phyloP scores from a whole-genome alignment of 2,329 filamentous ascomycete genomes.

The Fusarium staphyleae region DNA sequence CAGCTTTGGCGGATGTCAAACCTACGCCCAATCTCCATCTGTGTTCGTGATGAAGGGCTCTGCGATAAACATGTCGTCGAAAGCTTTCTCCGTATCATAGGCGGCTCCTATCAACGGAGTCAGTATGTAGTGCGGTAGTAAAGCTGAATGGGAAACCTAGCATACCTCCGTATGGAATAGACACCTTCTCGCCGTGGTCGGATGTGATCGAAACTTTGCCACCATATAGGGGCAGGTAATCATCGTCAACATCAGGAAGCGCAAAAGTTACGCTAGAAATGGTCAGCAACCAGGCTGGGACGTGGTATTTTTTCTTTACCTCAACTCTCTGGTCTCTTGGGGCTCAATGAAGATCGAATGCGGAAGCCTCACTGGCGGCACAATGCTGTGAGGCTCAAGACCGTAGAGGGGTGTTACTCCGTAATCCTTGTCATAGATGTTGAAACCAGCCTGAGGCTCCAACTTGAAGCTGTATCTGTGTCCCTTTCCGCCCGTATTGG shows the following conservation, averaged over 20 bases:
- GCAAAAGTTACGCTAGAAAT: constrained; percentile 41
- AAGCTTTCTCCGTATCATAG: constrained; percentile 50
- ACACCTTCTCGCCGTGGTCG: constrained; percentile 50
- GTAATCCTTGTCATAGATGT: constrained; percentile 43
- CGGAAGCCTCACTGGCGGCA: constrained; percentile 43
- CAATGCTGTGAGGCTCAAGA: constrained; percentile 40
- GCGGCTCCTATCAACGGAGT: constrained; percentile 41
- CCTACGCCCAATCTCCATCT: constrained; percentile 39
- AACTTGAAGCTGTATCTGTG: constrained; percentile 52
- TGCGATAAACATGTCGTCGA: constrained; percentile 47
- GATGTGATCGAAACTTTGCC: constrained; percentile 53
- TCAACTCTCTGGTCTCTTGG: constrained; percentile 40
- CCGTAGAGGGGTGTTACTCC: constrained; percentile 42
- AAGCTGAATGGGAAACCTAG: not conserved
- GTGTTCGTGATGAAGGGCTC: constrained; percentile 39
- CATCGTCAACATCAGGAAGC: constrained; percentile 43
- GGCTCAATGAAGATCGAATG: constrained; percentile 39
- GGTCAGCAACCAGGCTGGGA: not conserved
- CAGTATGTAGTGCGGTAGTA: not conserved
- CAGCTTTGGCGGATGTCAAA: not conserved
- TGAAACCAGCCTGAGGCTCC: constrained; percentile 51
- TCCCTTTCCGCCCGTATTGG: constrained; percentile 51
- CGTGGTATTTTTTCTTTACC: constrained; percentile 28
- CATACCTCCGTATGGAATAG: constrained; percentile 52
- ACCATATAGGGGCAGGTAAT: constrained; percentile 52